Conservation (phyloP, 345 rosid genomes). For the Ailanthus altissimus region DNA sequence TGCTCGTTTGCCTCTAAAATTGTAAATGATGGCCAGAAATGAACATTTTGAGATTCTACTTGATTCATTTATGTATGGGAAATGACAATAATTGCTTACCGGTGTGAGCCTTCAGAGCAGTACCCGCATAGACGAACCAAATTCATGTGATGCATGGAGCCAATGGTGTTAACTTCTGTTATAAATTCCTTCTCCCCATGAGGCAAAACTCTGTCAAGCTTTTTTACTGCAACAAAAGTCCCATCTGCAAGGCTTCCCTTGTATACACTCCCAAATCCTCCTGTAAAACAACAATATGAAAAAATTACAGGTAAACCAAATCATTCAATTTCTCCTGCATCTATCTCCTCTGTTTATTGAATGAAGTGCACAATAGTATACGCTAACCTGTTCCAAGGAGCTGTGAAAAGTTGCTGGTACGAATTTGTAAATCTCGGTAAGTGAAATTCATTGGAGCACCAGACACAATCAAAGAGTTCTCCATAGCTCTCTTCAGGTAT, state of each 20-base stretch:
- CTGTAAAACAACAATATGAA: constrained; percentile 34
- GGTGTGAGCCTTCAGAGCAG: constrained; percentile 69
- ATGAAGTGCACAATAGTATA: background rate
- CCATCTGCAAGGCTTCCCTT: constrained; percentile 62
- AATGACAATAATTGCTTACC: constrained; percentile 38
- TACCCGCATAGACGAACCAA: constrained; percentile 74
- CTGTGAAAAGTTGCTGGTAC: constrained; percentile 65
- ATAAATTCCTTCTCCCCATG: constrained; percentile 73
- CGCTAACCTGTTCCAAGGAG: constrained; percentile 77
- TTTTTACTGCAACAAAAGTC: constrained; percentile 64
- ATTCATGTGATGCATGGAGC: constrained; percentile 87
- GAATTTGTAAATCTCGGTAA: constrained; percentile 67
- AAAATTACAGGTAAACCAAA: background rate
- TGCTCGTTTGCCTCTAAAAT: too few relatives aligned
- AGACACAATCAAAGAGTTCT: constrained; percentile 50
- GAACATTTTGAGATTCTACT: too few relatives aligned
- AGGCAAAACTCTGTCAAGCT: constrained; percentile 60
- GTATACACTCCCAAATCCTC: constrained; percentile 82
- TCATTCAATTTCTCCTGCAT: constrained; percentile 5
- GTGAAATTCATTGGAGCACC: constrained; percentile 75
- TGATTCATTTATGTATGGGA: background rate
- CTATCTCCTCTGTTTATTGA: constrained; percentile 7
- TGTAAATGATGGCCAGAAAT: too few relatives aligned
- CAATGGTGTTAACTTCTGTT: constrained; percentile 85
- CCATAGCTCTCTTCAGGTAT: constrained; percentile 49